Conservation (phyloP, 2,329 filamentous ascomycete genomes). For the Balansia obtecta region DNA sequence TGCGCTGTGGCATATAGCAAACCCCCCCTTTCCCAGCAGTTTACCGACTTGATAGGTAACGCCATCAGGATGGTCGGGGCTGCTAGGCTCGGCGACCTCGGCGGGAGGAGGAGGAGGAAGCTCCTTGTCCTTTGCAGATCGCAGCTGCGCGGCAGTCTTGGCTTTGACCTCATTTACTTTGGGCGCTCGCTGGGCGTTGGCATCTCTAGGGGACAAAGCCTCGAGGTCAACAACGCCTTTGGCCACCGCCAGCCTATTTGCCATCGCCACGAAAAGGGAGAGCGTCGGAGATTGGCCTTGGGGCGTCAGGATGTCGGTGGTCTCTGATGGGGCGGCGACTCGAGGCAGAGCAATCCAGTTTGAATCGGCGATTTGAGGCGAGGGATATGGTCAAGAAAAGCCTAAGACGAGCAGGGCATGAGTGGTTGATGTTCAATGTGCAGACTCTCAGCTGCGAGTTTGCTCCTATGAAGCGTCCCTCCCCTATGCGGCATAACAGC, state of each 20-base stretch:
- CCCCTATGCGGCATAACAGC: neutral
- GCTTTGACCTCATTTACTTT: slow-evolving; percentile 37
- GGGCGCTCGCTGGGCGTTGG: slow-evolving; percentile 44
- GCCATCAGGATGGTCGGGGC: slow-evolving; percentile 55
- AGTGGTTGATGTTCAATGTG: neutral
- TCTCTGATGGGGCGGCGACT: neutral
- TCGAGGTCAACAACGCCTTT: slow-evolving; percentile 47
- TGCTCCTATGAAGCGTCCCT: neutral
- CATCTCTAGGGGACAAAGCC: slow-evolving; percentile 52
- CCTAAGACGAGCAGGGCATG: neutral
- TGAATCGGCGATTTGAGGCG: neutral
- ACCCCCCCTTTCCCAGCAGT: slow-evolving; percentile 68
- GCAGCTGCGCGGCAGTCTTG: slow-evolving; percentile 39
- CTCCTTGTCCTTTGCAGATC: slow-evolving; percentile 50
- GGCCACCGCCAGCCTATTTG: slow-evolving; percentile 32
- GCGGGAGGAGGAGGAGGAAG: slow-evolving; percentile 52
- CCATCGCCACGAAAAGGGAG: slow-evolving; percentile 21
- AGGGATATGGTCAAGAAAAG: neutral
- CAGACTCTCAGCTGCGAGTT: neutral
- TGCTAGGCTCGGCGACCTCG: slow-evolving; percentile 49
- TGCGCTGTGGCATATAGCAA: slow-evolving; percentile 69
- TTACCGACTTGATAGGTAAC: slow-evolving; percentile 63
- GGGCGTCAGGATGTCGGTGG: neutral
- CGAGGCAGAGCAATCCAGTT: neutral
- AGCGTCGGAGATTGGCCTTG: slow-evolving; percentile 4